Percentiles rank a stretch among this genome's conserved stretches.
These are phyloP conservation scores for Gossypium bickii DNA, from an alignment of 345 rosid species.

Conservation along the genomic window DNA sequence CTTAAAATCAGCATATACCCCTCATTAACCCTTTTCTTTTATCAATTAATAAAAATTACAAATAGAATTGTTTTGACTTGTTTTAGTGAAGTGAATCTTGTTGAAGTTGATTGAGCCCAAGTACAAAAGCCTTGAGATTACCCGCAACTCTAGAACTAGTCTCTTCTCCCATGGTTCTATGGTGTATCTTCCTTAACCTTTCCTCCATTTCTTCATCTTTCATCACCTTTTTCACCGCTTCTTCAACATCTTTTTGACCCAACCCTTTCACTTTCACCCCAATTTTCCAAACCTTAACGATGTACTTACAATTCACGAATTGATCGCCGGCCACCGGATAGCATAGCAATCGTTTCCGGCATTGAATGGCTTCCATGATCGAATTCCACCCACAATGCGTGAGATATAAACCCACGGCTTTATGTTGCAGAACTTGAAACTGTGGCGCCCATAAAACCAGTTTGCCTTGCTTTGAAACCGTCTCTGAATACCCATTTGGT, in stretches of 20 bases:
- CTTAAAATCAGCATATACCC: too few species aligned
- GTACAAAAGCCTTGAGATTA: slow-evolving; percentile 27
- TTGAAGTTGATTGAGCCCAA: slow-evolving; percentile 15
- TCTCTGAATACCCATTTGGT: slow-evolving; percentile 43
- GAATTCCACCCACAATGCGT: slow-evolving; percentile 98
- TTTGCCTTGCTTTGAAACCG: slow-evolving; percentile 40
- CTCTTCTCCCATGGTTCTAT: slow-evolving; percentile 38
- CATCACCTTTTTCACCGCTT: slow-evolving; percentile 40
- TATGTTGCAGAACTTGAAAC: slow-evolving; percentile 41
- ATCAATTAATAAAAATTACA: not conserved
- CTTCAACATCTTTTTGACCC: slow-evolving; percentile 39
- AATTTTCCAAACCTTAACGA: slow-evolving; percentile 55
- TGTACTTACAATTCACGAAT: slow-evolving; percentile 57
- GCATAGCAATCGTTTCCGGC: slow-evolving; percentile 47
- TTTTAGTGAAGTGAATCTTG: not conserved
- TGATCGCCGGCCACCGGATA: slow-evolving; percentile 83
- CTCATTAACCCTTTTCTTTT: not conserved
- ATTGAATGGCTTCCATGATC: slow-evolving; percentile 55
- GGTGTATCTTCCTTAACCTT: slow-evolving; percentile 35
- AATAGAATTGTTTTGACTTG: not conserved
- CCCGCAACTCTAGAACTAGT: slow-evolving; percentile 21
- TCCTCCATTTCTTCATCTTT: slow-evolving; percentile 41
- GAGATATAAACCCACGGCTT: slow-evolving; percentile 49
- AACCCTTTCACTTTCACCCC: slow-evolving; percentile 52
- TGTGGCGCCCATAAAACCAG: slow-evolving; percentile 81